Base-by-base conservation (phyloP, 345 rosid genomes). In the Viola odorata region DNA sequence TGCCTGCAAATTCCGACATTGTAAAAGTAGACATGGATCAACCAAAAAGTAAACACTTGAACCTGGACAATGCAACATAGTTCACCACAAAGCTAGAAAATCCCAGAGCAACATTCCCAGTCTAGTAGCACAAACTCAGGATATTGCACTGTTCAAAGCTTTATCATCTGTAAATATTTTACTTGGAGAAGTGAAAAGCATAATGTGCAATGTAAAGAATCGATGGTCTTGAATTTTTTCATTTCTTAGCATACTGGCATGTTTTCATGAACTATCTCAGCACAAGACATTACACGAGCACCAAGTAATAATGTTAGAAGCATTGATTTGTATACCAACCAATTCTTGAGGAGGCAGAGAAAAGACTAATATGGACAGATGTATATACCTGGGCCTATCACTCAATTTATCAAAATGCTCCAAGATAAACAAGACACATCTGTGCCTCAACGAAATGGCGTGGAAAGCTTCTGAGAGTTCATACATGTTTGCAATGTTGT, bases 381-480 rank as follows among this genome's bases (percentile, higher is more conserved):
- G 32, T 23, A 75, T 73, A 54, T 84, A 94, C 99, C 99, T 82
- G 38, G 90, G 82, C 76, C 67, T 86, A 37, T 82, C 61, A 68
- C 81, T 85, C 77, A 91, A 76, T 78, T 85, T 94, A 70, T 90
- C 91, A 37, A 82, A 94, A 70, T 90, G 85, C 85, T 87, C 97
- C 83, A 94, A 69, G 70, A 94, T 83, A 70, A 82, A 94, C 78
- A 91, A 72, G 81, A 94, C 83, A 81, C 97, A 94, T 11, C 91
- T 77, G 72, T 94, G 86, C 81, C 95, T 83, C 78, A 90, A 74
- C 3, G 99, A 86, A 74, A 85, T 78, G 12, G 99, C 99, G 64
- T 90, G 82, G 78, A 86, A 94, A 55, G 97, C 90, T 83, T 94
- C 99, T 17, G 99, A 88, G 51, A 94, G 97, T 61, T 94, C 99